phyloP scores from a whole-genome alignment of 2,329 filamentous ascomycete genomes.

The Arthrobotrys conoides region DNA sequence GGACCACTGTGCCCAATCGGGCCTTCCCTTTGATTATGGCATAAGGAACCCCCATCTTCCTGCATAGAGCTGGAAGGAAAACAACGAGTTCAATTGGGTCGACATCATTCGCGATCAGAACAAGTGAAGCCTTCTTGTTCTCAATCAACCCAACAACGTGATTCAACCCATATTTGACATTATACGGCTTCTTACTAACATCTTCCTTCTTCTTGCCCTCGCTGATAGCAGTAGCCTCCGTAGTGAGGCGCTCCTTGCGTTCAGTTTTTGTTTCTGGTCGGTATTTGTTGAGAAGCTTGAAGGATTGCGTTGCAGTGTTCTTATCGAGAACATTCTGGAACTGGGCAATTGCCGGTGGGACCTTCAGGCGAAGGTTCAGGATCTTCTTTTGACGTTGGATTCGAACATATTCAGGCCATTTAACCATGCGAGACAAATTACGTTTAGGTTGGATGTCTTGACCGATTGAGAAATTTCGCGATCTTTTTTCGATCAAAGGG shows the following conservation, averaged over 20 bases:
- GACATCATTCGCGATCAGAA: conserved; percentile 99
- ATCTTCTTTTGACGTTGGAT: conserved; percentile 86
- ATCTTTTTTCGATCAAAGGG: conserved; percentile 98
- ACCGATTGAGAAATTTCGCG: conserved; percentile 98
- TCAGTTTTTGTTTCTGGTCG: conserved; percentile 98
- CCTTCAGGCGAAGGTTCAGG: conserved; percentile 97
- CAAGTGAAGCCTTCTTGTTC: conserved; percentile 99
- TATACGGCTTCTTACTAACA: conserved; percentile 99
- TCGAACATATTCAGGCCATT: conserved; percentile 99
- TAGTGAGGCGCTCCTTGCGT: conserved; percentile 99
- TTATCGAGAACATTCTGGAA: conserved; percentile 97
- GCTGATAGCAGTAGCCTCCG: conserved; percentile 97
- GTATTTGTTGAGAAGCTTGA: conserved; percentile 99
- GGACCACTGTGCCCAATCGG: conserved; percentile 96
- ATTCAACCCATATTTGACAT: conserved; percentile 99
- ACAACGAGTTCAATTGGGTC: conserved; percentile 99
- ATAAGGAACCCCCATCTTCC: conserved; percentile 99
- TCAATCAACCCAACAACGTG: conserved; percentile 97
- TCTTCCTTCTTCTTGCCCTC: conserved; percentile 99
- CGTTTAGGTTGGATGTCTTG: conserved; percentile 98
- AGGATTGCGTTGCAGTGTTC: conserved; percentile 94
- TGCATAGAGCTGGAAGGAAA: conserved; percentile 98
- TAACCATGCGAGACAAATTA: conserved; percentile 98
- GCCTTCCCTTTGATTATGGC: conserved; percentile 99
- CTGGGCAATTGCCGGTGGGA: conserved; percentile 95